Percentiles rank a stretch among this genome's conserved stretches.
Evolutionary conservation across 192 early-diverging fungal genomes (phyloP).

Genomic region (Umbelopsis sp.): DNA sequence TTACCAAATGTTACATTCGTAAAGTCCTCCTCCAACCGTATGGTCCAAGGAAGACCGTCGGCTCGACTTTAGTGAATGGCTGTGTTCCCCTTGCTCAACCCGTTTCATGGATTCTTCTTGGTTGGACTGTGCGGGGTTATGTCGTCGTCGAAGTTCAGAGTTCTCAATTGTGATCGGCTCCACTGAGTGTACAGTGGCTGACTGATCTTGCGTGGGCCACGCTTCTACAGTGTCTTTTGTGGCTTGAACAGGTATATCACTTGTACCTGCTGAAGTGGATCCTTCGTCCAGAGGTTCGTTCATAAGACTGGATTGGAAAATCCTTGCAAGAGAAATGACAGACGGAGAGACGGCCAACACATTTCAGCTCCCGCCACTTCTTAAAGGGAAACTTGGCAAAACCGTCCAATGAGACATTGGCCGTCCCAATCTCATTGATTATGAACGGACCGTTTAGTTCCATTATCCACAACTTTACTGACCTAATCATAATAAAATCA

Average conservation of each 20-base stretch:
- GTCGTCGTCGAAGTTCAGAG: slow-evolving; percentile 18
- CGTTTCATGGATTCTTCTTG: background rate
- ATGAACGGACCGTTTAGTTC: too few relatives aligned
- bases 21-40: slow-evolving; percentile 35
- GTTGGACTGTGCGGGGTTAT: background rate
- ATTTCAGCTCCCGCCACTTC: background rate
- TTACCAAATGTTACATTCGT: slow-evolving; percentile 50
- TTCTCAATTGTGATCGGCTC: background rate
- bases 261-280: background rate
- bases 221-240: background rate
- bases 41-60: background rate
- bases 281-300: slow-evolving; percentile 2
- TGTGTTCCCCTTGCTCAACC: background rate
- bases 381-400: too few relatives aligned
- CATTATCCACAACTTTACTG: too few relatives aligned
- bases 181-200: background rate
- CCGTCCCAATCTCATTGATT: too few relatives aligned
- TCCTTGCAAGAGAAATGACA: background rate
- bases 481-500: too few relatives aligned
- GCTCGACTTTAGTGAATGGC: too few relatives aligned
- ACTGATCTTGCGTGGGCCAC: too few relatives aligned
- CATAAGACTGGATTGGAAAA: background rate
- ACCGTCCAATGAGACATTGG: too few relatives aligned
- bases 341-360: background rate
- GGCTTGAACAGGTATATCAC: background rate